Evolutionary conservation across 805 yeast species (phyloP), one percentile per base, ranked within the genome.

Genomic region (Candida berthetii): DNA sequence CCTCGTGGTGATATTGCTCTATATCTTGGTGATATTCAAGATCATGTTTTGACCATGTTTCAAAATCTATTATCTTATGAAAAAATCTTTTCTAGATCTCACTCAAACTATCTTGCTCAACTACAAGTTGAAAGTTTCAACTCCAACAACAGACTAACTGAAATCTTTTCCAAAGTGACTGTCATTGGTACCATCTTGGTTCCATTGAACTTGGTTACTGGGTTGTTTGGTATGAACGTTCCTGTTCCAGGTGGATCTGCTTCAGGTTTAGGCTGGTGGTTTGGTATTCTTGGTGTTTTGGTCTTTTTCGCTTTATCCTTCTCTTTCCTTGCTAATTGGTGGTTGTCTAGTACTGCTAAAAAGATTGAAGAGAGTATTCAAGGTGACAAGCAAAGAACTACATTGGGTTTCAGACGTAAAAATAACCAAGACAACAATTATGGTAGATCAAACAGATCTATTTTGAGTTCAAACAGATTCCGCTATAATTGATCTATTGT

Each of bases 211-310:
- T 68, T 91, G 43, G 74, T 91, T 36, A 88, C 97, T 2, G 96
- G 97, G 60, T 57, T 90, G 48, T 91, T 91, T 64, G 97, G 97
- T 55, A 91, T 91, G 99, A 91, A 91, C 62, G 98, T 91, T 16
- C 62, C 53, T 11, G 85, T 91, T 24, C 97, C 97, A 0, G 96
- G 96, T 24, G 64, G 74, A 45, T 66, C 51, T 13, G 70, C 49
- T 2, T 52, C 46, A 2, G 65, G 63, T 35, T 61, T 72, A 32
- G 75, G 68, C 3, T 84, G 93, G 87, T 87, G 77, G 57, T 78
- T 76, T 58, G 85, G 86, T 35, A 79, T 82, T 44, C 55, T 82
- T 7, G 85, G 80, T 9, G 64, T 74, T 19, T 57, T 81, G 47
- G 43, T 76, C 11, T 47, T 63, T 4, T 41, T 74, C 35, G 72